Percentiles rank a stretch among this genome's conserved stretches.
Evolutionary conservation across 2,329 filamentous ascomycete genomes (phyloP).

Genomic region (Orbilia brochopaga): DNA sequence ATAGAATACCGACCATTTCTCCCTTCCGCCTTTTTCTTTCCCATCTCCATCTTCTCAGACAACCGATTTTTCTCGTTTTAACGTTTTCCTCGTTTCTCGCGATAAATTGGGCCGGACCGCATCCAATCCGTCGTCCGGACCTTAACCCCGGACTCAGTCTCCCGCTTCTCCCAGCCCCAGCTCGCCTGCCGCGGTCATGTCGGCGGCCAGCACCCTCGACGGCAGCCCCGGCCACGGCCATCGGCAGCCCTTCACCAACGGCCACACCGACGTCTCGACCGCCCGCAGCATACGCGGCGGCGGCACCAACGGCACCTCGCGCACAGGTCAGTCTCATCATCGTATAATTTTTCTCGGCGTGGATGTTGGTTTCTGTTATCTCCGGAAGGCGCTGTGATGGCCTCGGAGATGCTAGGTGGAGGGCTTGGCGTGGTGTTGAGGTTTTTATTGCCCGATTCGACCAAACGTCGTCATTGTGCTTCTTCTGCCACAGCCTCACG

Average conservation of each 20-base stretch:
- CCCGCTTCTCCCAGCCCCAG: neutral
- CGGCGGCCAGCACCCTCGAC: conserved; percentile 36
- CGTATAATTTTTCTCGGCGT: neutral
- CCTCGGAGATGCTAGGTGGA: neutral
- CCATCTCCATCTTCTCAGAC: no score
- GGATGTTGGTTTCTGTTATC: neutral
- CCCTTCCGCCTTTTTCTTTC: no score
- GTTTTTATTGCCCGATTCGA: conserved; percentile 14
- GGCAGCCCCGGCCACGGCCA: conserved; percentile 40
- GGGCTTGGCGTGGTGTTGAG: conserved; percentile 7
- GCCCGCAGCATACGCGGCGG: neutral
- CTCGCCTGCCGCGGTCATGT: conserved; percentile 16
- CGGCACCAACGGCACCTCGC: conserved; percentile 3
- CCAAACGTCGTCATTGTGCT: conserved; percentile 7
- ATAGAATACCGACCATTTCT: no score
- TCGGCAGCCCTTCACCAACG: conserved; percentile 35
- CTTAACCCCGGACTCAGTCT: neutral
- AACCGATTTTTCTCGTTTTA: no score
- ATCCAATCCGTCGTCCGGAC: neutral
- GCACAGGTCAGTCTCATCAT: conserved; percentile 26
- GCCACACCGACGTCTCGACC: conserved; percentile 9
- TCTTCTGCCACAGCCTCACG: neutral
- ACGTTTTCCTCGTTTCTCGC: neutral
- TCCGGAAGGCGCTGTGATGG: neutral
- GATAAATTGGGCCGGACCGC: no score